These are phyloP conservation scores for Suhomyces maxii DNA, from an alignment of 1,139 yeast species.

Conservation along the genomic window DNA sequence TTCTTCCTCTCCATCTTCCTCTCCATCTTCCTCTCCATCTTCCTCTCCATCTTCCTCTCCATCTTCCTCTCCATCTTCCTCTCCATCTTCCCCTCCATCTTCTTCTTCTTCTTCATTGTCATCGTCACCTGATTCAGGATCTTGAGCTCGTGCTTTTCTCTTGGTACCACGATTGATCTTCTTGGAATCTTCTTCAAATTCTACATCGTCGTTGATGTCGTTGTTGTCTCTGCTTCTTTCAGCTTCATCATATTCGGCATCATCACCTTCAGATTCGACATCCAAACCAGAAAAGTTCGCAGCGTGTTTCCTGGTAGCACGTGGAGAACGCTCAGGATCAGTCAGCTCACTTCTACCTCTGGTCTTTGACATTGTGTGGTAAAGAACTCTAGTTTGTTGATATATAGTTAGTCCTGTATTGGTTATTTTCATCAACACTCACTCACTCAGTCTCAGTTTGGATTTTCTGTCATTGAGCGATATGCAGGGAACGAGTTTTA, in stretches of 20 bases:
- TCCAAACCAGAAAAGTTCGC: slow-evolving; percentile 32
- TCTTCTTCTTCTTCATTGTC: slow-evolving; percentile 10
- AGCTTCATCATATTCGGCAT: slow-evolving; percentile 17
- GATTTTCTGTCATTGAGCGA: neutral
- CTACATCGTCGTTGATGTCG: slow-evolving; percentile 16
- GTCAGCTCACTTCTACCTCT: slow-evolving; percentile 12
- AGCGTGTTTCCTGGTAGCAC: slow-evolving; percentile 21
- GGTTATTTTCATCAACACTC: neutral
- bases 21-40: slow-evolving; percentile 23
- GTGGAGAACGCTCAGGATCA: slow-evolving; percentile 17
- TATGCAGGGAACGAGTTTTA: neutral
- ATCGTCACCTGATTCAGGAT: slow-evolving; percentile 6
- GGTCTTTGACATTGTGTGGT: slow-evolving; percentile 6
- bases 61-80: slow-evolving; percentile 22
- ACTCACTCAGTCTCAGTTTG: neutral
- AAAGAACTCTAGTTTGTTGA: neutral
- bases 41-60: slow-evolving; percentile 27
- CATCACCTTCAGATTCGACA: slow-evolving; percentile 17
- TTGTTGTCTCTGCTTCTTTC: slow-evolving; percentile 8
- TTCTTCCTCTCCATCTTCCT: slow-evolving; percentile 21
- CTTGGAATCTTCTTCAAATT: slow-evolving; percentile 13
- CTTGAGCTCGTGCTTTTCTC: slow-evolving; percentile 19
- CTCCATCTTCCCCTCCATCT: slow-evolving; percentile 21
- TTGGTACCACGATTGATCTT: slow-evolving; percentile 11
- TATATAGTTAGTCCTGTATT: neutral